Evolutionary conservation across 257 asterid species (phyloP).

Genomic region (Petunia secreta): DNA sequence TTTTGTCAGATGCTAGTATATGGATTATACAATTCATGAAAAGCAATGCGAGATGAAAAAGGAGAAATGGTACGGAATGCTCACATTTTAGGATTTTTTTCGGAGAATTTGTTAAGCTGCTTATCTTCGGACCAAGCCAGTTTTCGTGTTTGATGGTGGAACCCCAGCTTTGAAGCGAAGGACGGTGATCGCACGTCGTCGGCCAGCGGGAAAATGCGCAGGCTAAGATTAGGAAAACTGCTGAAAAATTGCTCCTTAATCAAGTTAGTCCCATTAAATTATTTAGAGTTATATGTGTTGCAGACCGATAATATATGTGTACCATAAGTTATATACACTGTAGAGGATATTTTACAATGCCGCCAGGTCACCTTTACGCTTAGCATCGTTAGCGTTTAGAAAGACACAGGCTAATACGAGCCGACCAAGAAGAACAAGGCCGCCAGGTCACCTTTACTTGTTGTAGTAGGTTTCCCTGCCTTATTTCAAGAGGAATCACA

Average conservation of each 20-base stretch:
- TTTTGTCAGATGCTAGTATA: conserved; percentile 90
- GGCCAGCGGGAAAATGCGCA: conserved; percentile 99
- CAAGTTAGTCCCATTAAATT: conserved; percentile 51
- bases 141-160: conserved; percentile 93
- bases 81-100: conserved; percentile 86
- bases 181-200: conserved; percentile 90
- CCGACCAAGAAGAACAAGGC: too few species aligned
- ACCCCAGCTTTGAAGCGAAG: conserved; percentile 97
- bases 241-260: conserved; percentile 92
- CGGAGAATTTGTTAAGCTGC: conserved; percentile 95
- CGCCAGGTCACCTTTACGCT: too few species aligned
- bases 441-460: too few species aligned
- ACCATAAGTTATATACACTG: background rate
- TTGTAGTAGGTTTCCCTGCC: too few species aligned
- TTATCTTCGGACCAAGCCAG: conserved; percentile 90
- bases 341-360: too few species aligned
- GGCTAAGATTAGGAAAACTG: conserved; percentile 92
- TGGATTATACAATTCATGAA: conserved; percentile 99
- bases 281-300: background rate
- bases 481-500: too few species aligned
- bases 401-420: too few species aligned
- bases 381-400: too few species aligned
- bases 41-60: conserved; percentile 97
- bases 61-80: conserved; percentile 98
- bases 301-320: background rate